A percentile compares a stretch with the other conserved stretches of the same genome.
Evolutionary conservation across 805 yeast genomes (phyloP).

Genomic region (Cyberlindnera misumaiensis): DNA sequence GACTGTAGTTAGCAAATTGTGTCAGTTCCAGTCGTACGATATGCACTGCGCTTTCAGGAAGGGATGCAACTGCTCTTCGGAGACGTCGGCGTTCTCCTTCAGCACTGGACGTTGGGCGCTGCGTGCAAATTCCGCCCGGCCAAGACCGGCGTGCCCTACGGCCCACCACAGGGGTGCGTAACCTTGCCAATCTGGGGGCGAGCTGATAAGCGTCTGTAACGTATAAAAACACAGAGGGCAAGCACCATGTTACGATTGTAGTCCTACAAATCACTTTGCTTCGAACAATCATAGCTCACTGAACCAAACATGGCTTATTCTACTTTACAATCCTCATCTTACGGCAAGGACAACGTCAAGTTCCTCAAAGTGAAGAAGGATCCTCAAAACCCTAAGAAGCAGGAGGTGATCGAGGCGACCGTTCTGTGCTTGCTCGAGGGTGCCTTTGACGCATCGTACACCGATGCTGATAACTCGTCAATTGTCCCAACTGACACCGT

Average conservation of each 20-base stretch:
- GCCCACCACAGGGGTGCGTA: background rate
- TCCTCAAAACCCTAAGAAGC: slow-evolving; percentile 61
- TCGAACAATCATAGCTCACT: background rate
- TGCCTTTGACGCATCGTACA: slow-evolving; percentile 71
- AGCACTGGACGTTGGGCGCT: no score
- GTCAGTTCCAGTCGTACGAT: slow-evolving; percentile 2
- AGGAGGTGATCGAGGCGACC: slow-evolving; percentile 81
- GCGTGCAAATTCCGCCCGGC: background rate
- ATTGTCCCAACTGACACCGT: slow-evolving; percentile 93
- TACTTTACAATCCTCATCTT: slow-evolving; percentile 44
- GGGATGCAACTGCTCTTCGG: background rate
- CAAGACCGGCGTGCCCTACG: background rate
- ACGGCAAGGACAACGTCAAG: slow-evolving; percentile 92
- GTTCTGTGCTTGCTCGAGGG: slow-evolving; percentile 74
- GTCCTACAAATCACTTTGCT: no score
- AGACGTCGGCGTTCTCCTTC: slow-evolving; percentile 2
- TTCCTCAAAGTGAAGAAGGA: slow-evolving; percentile 84
- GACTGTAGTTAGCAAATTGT: background rate
- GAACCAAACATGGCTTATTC: slow-evolving; percentile 18
- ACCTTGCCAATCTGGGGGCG: background rate
- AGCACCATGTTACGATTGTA: no score
- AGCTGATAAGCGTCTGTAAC: background rate
- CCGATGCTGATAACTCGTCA: slow-evolving; percentile 81
- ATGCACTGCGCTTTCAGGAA: slow-evolving; percentile 19
- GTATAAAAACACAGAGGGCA: no score